Conservation (phyloP, 208 protist species). For the Trypanosoma scelopori region DNA sequence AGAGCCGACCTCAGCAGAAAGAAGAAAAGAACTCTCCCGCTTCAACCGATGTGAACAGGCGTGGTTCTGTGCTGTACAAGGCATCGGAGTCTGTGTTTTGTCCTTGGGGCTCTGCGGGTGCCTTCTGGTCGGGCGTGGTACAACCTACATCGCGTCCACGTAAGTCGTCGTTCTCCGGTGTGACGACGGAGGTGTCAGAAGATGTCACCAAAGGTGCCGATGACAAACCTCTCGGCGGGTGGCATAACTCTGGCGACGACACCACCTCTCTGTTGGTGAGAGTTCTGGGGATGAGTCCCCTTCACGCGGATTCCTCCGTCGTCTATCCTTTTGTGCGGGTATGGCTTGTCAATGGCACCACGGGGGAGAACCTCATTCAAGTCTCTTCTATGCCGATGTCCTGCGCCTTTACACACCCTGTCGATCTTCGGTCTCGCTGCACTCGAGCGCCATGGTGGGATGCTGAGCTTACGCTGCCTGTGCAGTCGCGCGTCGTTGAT, state of each 20-base stretch:
- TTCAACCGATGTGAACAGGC: too few species aligned
- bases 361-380: slow-evolving; percentile 49
- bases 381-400: slow-evolving; percentile 7
- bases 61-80: too few species aligned
- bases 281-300: slow-evolving; percentile 66
- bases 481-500: slow-evolving; percentile 7
- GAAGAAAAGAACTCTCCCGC: too few species aligned
- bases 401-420: slow-evolving; percentile 71
- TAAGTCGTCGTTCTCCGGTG: too few species aligned
- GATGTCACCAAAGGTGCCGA: not conserved
- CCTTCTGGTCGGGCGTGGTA: too few species aligned
- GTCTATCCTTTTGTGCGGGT: slow-evolving; percentile 82
- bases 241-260: not conserved
- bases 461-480: slow-evolving; percentile 44
- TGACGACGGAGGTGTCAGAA: not conserved
- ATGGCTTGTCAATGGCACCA: slow-evolving; percentile 70
- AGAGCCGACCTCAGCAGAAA: too few species aligned
- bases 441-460: slow-evolving; percentile 77
- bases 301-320: slow-evolving; percentile 66
- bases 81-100: too few species aligned
- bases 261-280: slow-evolving; percentile 36
- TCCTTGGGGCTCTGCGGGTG: too few species aligned
- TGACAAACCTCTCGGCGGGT: not conserved
- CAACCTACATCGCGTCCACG: too few species aligned
- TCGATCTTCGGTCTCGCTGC: slow-evolving; percentile 61